Percentiles rank a stretch among this genome's conserved stretches.
Evolutionary conservation across 768 basidiomycete species (phyloP).

Genomic region (Kwoniella sp.): DNA sequence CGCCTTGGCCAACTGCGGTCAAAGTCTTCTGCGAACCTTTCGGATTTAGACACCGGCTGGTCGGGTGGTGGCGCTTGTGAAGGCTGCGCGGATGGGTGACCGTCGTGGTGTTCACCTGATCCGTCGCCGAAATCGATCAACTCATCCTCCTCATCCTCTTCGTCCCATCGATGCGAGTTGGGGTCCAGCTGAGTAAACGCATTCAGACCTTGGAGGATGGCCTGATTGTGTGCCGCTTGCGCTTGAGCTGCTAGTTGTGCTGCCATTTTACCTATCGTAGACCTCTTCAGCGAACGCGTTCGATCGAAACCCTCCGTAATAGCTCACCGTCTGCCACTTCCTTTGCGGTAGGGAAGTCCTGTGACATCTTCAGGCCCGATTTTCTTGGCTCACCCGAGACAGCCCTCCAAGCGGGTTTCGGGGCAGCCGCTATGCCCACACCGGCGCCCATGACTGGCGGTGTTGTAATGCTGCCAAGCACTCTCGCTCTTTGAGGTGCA

Average conservation of each 20-base stretch:
- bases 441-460: conserved; percentile 24
- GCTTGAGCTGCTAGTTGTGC: conserved; percentile 56
- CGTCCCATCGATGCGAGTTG: conserved; percentile 96
- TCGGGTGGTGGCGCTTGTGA: conserved; percentile 33
- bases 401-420: conserved; percentile 71
- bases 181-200: conserved; percentile 92
- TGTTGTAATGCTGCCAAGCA: conserved; percentile 13
- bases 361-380: conserved; percentile 48
- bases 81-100: no score
- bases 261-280: conserved; percentile 25
- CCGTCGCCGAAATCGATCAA: conserved; percentile 97
- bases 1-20: conserved; percentile 94
- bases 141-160: conserved; percentile 76
- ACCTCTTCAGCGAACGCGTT: conserved; percentile 1
- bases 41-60: conserved; percentile 70
- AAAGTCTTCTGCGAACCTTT: conserved; percentile 87
- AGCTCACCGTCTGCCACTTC: conserved; percentile 80
- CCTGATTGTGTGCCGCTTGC: conserved; percentile 60
- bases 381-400: conserved; percentile 50
- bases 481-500: conserved; percentile 42
- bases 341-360: conserved; percentile 93
- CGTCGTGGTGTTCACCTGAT: conserved; percentile 61
- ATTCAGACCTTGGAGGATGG: conserved; percentile 75
- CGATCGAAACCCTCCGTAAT: background rate
- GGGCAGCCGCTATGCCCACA: conserved; percentile 13